phyloP scores from a whole-genome alignment of 2,329 filamentous ascomycete species.

The Chaetomium sp. region DNA sequence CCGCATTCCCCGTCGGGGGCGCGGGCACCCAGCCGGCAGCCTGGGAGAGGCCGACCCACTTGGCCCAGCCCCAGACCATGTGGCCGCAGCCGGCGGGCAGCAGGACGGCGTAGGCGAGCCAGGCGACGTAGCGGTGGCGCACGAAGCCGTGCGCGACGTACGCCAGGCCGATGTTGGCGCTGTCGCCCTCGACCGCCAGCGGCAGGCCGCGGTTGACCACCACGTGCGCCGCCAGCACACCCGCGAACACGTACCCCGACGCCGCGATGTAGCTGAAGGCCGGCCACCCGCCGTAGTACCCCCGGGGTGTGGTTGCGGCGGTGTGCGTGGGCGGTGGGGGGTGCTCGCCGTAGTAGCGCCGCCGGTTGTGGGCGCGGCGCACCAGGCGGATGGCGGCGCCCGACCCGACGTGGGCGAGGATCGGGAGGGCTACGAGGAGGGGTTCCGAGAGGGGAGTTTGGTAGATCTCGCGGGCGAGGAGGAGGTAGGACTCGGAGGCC shows the following conservation, averaged over 20 bases:
- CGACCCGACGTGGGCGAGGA: constrained; percentile 73
- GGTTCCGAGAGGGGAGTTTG: constrained; percentile 81
- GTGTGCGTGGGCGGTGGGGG: constrained; percentile 47
- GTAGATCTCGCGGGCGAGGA: constrained; percentile 90
- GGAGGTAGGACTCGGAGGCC: constrained; percentile 79
- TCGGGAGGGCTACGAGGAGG: constrained; percentile 73
- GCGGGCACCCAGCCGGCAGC: constrained; percentile 53
- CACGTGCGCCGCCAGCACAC: constrained; percentile 70
- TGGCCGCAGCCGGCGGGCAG: constrained; percentile 71
- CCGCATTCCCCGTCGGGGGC: constrained; percentile 44
- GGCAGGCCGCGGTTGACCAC: constrained; percentile 77
- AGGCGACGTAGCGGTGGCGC: constrained; percentile 66
- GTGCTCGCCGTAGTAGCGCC: constrained; percentile 70
- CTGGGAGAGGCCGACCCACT: constrained; percentile 71
- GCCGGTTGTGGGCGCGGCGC: constrained; percentile 69
- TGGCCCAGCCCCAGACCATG: constrained; percentile 82
- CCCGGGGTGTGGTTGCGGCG: constrained; percentile 11
- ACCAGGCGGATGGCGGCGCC: constrained; percentile 77
- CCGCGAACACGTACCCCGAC: constrained; percentile 70
- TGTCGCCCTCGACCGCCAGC: constrained; percentile 76
- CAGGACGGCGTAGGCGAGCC: constrained; percentile 68
- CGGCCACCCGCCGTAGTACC: constrained; percentile 62
- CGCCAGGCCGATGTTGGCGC: constrained; percentile 78
- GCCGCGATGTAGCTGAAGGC: constrained; percentile 67
- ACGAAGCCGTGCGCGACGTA: constrained; percentile 87